Base-by-base conservation (phyloP, 768 basidiomycete genomes). In the Coprinopsis sp. region DNA sequence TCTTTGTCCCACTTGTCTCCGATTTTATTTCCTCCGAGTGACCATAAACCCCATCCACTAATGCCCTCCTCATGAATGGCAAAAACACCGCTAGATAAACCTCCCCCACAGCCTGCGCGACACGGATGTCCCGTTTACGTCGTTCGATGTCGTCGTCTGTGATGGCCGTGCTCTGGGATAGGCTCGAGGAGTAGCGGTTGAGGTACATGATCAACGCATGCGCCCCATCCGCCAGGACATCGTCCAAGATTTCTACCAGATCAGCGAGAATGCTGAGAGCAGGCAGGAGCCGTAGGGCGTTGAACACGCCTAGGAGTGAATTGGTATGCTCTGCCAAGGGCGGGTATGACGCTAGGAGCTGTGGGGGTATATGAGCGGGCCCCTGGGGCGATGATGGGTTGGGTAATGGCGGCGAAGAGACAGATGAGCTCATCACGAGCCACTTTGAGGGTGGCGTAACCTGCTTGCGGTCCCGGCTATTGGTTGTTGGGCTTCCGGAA, bases 261-360 rank as follows among this genome's bases (percentile, higher is more conserved):
- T 74, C 70, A 1, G 58, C 54, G 37, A 81, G 57, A n/a, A 86
- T 71, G 10, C 69, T 70, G 11, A 78, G 66, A 2, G 91, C 91
- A 2, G 87, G 87, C 11, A 95, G 77, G 10, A 91, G 71, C 3
- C 94, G 84, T 18, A 97, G 68, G 2, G 81, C 74, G 61, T 97
- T 97, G 34, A 97, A 67, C 1, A 84, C 73, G 4, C 78, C 72
- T 3, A 93, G 69, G 19, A 91, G 64, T 3, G 80, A 75, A 57
- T 97, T 96, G 33, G 83, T 74, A 49, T 79, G 75, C 31, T 72
- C 64, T 2, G 90, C 92, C 2, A 95, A 69, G 0, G 87, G 84
- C 2, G 88, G 82, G 56, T 85, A 91, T 2, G 83, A 74, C 0
- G 82, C 74, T 29, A 94, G 68, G 34, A 82, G 65, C 23, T 81